Conservation (phyloP, 148 eudicot species). For the Vaccinium myrtillus region DNA sequence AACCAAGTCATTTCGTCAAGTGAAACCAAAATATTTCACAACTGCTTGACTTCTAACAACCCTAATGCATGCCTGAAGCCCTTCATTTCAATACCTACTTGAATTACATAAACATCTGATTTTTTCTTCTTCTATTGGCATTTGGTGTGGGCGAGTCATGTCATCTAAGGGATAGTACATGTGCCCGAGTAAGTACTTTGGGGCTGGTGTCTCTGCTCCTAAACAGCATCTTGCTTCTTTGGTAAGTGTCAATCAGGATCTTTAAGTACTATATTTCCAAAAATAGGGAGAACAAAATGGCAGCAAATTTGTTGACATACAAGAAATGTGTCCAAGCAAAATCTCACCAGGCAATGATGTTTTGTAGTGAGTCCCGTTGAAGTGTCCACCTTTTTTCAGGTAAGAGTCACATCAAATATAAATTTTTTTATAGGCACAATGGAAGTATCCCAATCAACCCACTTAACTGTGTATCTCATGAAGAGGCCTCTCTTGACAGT, state of each 20-base stretch:
- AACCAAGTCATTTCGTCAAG: neutral
- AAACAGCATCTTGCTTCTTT: neutral
- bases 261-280: neutral
- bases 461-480: slow-evolving; percentile 59
- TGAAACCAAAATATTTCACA: too few relatives aligned
- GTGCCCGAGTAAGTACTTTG: neutral
- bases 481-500: slow-evolving; percentile 47
- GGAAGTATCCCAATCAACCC: slow-evolving; percentile 62
- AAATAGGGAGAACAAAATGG: neutral
- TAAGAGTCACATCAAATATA: slow-evolving; percentile 75
- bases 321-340: neutral
- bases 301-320: neutral
- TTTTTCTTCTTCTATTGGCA: neutral
- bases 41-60: neutral
- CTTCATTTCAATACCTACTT: neutral
- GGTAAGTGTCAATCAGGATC: neutral
- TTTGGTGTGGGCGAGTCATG: neutral
- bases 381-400: slow-evolving; percentile 39
- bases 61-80: neutral
- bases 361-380: slow-evolving; percentile 18
- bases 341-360: slow-evolving; percentile 62
- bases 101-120: neutral
- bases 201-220: neutral
- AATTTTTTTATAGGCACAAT: slow-evolving; percentile 67
- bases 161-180: neutral